Evolutionary conservation across 2,329 filamentous ascomycete species (phyloP).

Genomic region (Bisporella sp.): DNA sequence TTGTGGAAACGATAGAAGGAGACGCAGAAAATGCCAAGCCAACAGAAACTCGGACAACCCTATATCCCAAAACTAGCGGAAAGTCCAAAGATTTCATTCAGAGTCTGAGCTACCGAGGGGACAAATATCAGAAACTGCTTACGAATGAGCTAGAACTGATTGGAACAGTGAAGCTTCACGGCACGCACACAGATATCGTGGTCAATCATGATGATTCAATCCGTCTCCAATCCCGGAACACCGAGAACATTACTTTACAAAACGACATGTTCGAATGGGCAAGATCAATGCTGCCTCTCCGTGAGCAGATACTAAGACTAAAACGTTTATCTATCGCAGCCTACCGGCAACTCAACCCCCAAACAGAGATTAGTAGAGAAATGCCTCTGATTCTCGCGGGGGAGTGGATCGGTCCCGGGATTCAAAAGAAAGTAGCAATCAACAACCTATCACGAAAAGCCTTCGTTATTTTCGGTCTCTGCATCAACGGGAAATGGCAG

Average conservation of each 20-base stretch:
- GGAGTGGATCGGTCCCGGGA: conserved; percentile 17
- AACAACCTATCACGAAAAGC: conserved; percentile 5
- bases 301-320: no score
- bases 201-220: no score
- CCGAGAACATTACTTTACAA: no score
- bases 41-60: not conserved
- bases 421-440: conserved; percentile 15
- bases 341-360: conserved; percentile 10
- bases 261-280: no score
- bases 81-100: not conserved
- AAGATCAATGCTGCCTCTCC: no score
- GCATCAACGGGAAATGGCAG: conserved; percentile 15
- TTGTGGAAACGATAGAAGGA: no score
- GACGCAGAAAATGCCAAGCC: not conserved
- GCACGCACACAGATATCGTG: no score
- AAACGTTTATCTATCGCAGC: not conserved
- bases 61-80: not conserved
- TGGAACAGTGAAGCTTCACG: no score
- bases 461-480: conserved; percentile 18
- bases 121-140: not conserved
- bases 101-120: not conserved
- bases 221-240: no score
- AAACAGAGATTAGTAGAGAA: not conserved
- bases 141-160: no score
- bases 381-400: conserved; percentile 19